These are phyloP conservation scores for Cadophora sp. DNA, from an alignment of 2,329 filamentous ascomycete genomes.

Conservation along the genomic window DNA sequence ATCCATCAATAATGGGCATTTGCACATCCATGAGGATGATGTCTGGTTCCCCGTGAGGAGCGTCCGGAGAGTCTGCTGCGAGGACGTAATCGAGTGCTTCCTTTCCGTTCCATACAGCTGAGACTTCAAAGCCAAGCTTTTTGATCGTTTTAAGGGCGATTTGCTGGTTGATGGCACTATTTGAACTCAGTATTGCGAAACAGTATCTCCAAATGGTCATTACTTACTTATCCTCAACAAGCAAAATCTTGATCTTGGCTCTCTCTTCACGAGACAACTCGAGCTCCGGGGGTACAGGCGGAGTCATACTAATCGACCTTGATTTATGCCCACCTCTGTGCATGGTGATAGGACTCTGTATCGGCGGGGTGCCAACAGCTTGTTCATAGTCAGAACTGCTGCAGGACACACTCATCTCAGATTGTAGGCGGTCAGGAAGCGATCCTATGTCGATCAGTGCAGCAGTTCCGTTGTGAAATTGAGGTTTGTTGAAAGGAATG, in stretches of 20 bases:
- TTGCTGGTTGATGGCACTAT: conserved; percentile 71
- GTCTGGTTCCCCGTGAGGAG: conserved; percentile 57
- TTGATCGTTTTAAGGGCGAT: conserved; percentile 78
- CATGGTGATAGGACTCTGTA: conserved; percentile 37
- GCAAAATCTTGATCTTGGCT: conserved; percentile 69
- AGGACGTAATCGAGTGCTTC: conserved; percentile 78
- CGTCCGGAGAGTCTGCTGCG: conserved; percentile 51
- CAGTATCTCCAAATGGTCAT: conserved; percentile 27
- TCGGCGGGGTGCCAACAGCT: conserved; percentile 48
- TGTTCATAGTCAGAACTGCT: conserved; percentile 70
- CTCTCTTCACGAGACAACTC: conserved; percentile 64
- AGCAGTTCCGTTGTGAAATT: conserved; percentile 54
- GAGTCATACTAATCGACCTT: conserved; percentile 35
- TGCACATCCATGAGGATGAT: conserved; percentile 83
- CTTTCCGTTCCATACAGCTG: conserved; percentile 78
- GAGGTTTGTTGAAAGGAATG: conserved; percentile 78
- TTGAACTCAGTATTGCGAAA: not conserved
- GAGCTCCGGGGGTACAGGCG: conserved; percentile 48
- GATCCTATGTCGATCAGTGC: conserved; percentile 66
- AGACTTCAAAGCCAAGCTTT: conserved; percentile 75
- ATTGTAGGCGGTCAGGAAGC: conserved; percentile 71
- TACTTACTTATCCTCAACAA: conserved; percentile 82
- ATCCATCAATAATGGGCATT: conserved; percentile 80
- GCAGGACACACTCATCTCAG: conserved; percentile 68
- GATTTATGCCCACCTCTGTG: conserved; percentile 20